Conservation (phyloP, 2,329 filamentous ascomycete genomes). For the Hyphodiscus sp. region DNA sequence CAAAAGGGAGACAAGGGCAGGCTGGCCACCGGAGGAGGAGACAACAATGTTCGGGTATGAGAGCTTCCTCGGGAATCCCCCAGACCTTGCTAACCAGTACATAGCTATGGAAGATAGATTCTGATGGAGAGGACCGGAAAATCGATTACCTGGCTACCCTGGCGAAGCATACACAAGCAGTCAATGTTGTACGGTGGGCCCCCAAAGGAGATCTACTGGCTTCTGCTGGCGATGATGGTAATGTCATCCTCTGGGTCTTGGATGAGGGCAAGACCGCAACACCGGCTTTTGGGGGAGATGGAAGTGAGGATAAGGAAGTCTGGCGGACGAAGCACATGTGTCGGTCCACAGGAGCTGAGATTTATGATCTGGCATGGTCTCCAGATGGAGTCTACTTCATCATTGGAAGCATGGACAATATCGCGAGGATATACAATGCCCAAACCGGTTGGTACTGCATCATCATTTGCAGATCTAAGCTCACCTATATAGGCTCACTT, state of each 20-base stretch:
- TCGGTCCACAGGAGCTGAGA: conserved; percentile 87
- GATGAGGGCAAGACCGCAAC: conserved; percentile 60
- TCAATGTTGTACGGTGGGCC: conserved; percentile 95
- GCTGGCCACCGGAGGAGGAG: conserved; percentile 87
- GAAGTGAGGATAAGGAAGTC: conserved; percentile 86
- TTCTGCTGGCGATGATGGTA: conserved; percentile 94
- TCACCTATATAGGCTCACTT: conserved; percentile 43
- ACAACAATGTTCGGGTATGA: conserved; percentile 85
- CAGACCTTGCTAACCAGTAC: conserved; percentile 3
- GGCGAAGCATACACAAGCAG: conserved; percentile 89
- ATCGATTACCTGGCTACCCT: conserved; percentile 90
- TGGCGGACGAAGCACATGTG: conserved; percentile 99
- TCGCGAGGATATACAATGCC: conserved; percentile 93
- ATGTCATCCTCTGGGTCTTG: conserved; percentile 92
- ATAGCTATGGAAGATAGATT: conserved; percentile 86
- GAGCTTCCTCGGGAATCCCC: neutral
- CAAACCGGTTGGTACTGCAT: conserved; percentile 60
- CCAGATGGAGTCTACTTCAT: conserved; percentile 97
- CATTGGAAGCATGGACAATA: conserved; percentile 98
- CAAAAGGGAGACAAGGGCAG: conserved; percentile 87
- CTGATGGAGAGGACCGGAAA: conserved; percentile 76
- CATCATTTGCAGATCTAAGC: neutral
- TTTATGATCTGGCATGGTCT: conserved; percentile 98
- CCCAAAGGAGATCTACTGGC: conserved; percentile 87
- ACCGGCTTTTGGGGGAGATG: conserved; percentile 72